phyloP scores from a whole-genome alignment of 768 basidiomycete species.

The Macrolepiota dolichaula region DNA sequence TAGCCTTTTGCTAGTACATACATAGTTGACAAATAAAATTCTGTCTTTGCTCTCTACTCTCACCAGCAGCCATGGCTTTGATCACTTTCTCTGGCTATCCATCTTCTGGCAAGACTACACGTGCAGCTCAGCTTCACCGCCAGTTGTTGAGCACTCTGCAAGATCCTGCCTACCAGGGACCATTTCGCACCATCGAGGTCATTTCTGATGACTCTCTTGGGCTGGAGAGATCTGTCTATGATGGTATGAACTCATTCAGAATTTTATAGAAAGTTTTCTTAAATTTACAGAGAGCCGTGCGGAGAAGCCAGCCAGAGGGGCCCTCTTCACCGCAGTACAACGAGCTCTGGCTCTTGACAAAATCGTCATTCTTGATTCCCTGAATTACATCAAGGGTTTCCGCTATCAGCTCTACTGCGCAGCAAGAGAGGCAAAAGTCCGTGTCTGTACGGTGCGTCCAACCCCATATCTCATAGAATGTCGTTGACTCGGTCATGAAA shows the following conservation, averaged over 20 bases:
- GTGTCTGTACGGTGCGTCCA: slow-evolving; percentile 78
- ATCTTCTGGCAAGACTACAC: slow-evolving; percentile 78
- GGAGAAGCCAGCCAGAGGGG: slow-evolving; percentile 87
- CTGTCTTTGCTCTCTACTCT: slow-evolving; percentile 7
- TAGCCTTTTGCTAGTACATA: too few relatives aligned
- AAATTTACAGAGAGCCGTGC: slow-evolving; percentile 56
- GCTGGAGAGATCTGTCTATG: slow-evolving; percentile 63
- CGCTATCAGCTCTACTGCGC: slow-evolving; percentile 98
- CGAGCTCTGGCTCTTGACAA: slow-evolving; percentile 68
- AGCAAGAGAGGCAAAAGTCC: slow-evolving; percentile 80
- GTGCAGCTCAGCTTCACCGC: slow-evolving; percentile 60
- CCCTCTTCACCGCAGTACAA: slow-evolving; percentile 80
- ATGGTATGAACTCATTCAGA: slow-evolving; percentile 49
- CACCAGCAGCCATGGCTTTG: slow-evolving; percentile 66
- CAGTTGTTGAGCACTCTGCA: slow-evolving; percentile 53
- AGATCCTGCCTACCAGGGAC: slow-evolving; percentile 51
- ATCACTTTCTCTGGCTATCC: slow-evolving; percentile 90
- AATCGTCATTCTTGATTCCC: slow-evolving; percentile 84
- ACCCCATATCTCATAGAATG: neutral
- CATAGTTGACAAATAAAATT: too few relatives aligned
- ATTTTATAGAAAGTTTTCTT: neutral
- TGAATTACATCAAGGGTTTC: slow-evolving; percentile 98
- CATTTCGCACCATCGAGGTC: slow-evolving; percentile 39
- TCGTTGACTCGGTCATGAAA: slow-evolving; percentile 9
- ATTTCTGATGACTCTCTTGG: slow-evolving; percentile 75